These are phyloP conservation scores for Salix viminalis DNA, from an alignment of 345 rosid genomes.

Conservation along the genomic window DNA sequence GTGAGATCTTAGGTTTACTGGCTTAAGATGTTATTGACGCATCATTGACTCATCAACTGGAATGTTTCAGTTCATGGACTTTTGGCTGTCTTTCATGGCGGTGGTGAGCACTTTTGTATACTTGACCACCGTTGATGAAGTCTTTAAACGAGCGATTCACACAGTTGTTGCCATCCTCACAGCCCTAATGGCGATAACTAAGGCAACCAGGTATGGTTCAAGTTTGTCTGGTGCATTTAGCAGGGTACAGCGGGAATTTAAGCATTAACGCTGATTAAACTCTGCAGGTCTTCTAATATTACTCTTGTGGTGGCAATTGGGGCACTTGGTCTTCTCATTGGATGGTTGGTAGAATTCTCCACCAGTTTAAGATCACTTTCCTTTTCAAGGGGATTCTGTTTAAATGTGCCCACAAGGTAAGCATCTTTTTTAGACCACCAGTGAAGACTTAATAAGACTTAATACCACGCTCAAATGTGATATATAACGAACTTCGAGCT, in stretches of 20 bases:
- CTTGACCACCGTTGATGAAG: constrained; percentile 69
- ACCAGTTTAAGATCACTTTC: constrained; percentile 56
- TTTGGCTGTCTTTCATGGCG: constrained; percentile 99
- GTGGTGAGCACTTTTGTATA: constrained; percentile 83
- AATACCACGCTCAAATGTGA: neutral
- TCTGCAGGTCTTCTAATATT: constrained; percentile 70
- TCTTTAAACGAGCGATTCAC: constrained; percentile 71
- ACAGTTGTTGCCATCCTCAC: constrained; percentile 80
- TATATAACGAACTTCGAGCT: neutral
- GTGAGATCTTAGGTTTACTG: neutral
- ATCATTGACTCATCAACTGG: constrained; percentile 9
- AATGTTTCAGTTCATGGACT: constrained; percentile 89
- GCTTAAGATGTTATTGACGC: constrained; percentile 18
- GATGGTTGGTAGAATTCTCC: constrained; percentile 67
- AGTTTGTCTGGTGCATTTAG: constrained; percentile 4
- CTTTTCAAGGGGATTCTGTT: constrained; percentile 39
- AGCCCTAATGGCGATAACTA: constrained; percentile 82
- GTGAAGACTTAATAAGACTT: neutral
- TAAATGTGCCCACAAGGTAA: constrained; percentile 51
- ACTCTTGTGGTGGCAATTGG: constrained; percentile 85
- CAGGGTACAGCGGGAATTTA: neutral
- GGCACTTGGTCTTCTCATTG: constrained; percentile 63
- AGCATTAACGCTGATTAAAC: constrained; percentile 4
- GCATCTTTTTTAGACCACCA: neutral
- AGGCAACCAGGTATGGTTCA: constrained; percentile 80